Percentiles rank a stretch among this genome's conserved stretches.
phyloP scores from a whole-genome alignment of 768 basidiomycete species.

The Pleurotus ostreatus region DNA sequence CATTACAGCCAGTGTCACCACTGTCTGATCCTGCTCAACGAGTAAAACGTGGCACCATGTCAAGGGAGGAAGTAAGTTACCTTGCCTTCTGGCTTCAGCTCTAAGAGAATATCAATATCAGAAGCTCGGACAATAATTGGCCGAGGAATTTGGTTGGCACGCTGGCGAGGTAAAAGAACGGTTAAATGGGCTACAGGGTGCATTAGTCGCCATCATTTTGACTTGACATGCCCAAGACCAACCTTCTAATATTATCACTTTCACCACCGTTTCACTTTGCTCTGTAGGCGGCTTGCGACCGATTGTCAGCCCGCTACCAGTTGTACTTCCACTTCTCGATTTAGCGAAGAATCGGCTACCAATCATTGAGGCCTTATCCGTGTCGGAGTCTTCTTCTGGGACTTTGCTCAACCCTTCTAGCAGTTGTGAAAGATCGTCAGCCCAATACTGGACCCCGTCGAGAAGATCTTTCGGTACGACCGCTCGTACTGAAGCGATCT shows the following conservation, averaged over 20 bases:
- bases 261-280: constrained; percentile 43
- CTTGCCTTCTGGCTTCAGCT: constrained; percentile 69
- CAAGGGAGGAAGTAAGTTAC: constrained; percentile 30
- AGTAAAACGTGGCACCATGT: constrained; percentile 7
- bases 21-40: constrained; percentile 60
- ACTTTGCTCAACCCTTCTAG: constrained; percentile 38
- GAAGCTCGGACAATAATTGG: constrained; percentile 59
- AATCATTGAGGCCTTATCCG: constrained; percentile 62
- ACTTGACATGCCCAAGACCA: neutral
- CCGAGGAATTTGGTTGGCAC: constrained; percentile 22
- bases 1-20: constrained; percentile 59
- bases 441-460: constrained; percentile 83
- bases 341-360: constrained; percentile 75
- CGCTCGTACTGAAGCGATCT: constrained; percentile 62
- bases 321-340: constrained; percentile 39
- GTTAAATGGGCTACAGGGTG: constrained; percentile 25
- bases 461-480: constrained; percentile 60
- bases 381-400: constrained; percentile 16
- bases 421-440: constrained; percentile 80
- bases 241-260: constrained; percentile 45
- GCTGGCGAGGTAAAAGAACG: constrained; percentile 46
- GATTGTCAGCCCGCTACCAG: constrained; percentile 31
- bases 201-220: neutral
- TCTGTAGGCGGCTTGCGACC: constrained; percentile 15
- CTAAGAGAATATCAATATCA: constrained; percentile 59